Evolutionary conservation across 2,329 filamentous ascomycete species (phyloP).

Genomic region (Trichoderma hamatum): DNA sequence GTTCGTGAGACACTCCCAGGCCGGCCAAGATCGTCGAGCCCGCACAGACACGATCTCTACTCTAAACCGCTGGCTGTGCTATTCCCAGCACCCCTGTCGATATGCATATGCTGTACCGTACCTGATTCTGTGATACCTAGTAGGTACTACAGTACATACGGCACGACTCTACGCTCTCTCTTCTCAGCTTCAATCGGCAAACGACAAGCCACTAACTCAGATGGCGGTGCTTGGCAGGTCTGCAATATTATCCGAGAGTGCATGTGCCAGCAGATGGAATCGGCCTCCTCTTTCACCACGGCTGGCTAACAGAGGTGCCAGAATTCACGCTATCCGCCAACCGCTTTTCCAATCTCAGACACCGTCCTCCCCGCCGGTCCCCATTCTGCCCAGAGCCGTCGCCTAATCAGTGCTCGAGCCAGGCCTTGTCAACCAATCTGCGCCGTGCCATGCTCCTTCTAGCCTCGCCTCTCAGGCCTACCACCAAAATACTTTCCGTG

Average conservation of each 20-base stretch:
- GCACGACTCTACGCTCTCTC: no score
- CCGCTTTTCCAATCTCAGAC: constrained; percentile 8
- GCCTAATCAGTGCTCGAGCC: neutral
- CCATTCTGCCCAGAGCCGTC: constrained; percentile 3
- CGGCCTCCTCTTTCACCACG: neutral
- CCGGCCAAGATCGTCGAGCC: constrained; percentile 4
- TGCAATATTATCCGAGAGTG: neutral
- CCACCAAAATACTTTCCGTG: neutral
- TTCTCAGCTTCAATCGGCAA: neutral
- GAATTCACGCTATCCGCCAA: neutral
- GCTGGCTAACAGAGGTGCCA: constrained; percentile 2
- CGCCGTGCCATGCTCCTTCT: neutral
- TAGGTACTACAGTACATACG: no score
- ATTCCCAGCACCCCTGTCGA: neutral
- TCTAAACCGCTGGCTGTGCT: neutral
- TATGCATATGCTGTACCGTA: neutral
- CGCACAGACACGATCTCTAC: constrained; percentile 1
- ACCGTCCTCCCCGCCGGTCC: neutral
- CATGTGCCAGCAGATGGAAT: neutral
- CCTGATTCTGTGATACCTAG: neutral
- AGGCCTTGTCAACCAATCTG: neutral
- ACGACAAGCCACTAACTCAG: neutral
- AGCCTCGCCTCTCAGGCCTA: neutral
- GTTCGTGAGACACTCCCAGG: neutral
- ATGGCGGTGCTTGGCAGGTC: neutral